Percentiles rank a stretch among this genome's conserved stretches.
Evolutionary conservation across 768 basidiomycete genomes (phyloP).

Genomic region (Pisolithus orientalis): DNA sequence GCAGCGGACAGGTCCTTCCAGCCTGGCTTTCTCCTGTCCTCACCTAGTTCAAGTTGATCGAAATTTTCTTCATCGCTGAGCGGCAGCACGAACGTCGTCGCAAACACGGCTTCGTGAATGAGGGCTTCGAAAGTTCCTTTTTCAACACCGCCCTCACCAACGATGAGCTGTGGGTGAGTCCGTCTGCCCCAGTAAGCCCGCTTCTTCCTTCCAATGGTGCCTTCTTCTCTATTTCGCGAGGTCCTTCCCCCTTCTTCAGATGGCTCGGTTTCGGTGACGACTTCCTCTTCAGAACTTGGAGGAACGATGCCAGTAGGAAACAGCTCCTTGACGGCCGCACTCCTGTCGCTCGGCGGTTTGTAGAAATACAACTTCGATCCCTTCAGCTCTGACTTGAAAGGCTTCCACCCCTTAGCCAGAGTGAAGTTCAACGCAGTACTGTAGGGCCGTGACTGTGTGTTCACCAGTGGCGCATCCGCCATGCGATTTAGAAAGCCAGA

Average conservation of each 20-base stretch:
- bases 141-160: conserved; percentile 37
- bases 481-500: conserved; percentile 74
- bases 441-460: conserved; percentile 24
- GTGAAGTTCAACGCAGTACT: conserved; percentile 29
- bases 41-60: conserved; percentile 12
- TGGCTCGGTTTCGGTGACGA: conserved; percentile 19
- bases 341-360: conserved; percentile 71
- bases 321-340: conserved; percentile 58
- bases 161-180: conserved; percentile 66
- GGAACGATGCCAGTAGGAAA: conserved; percentile 65
- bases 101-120: conserved; percentile 76
- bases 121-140: conserved; percentile 76
- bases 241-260: conserved; percentile 21
- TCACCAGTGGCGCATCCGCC: conserved; percentile 37
- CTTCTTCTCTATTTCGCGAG: conserved; percentile 31
- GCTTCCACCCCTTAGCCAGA: conserved; percentile 75
- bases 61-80: conserved; percentile 9
- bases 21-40: conserved; percentile 21
- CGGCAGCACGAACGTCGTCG: conserved; percentile 49
- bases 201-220: conserved; percentile 40
- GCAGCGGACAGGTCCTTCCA: conserved; percentile 65
- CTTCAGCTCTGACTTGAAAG: conserved; percentile 77
- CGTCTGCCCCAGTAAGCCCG: conserved; percentile 73
- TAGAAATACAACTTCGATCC: conserved; percentile 84
- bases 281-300: conserved; percentile 44